A percentile compares a stretch with the other conserved stretches of the same genome.
Conservation (phyloP, 2,329 filamentous ascomycete species). For the Aureobasidium sp. region DNA sequence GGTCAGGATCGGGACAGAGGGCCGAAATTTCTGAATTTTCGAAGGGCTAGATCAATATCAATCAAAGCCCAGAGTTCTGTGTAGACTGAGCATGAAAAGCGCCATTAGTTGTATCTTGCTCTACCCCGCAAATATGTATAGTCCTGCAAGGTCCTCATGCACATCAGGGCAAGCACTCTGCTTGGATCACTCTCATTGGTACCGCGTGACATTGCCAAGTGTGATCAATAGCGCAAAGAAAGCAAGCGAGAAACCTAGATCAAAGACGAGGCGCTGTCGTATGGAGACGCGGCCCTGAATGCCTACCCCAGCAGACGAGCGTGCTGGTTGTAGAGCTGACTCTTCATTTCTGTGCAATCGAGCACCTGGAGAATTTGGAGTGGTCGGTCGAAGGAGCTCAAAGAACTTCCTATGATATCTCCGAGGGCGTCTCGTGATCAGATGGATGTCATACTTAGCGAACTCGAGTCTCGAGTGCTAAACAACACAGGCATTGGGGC, state of each 20-base stretch:
- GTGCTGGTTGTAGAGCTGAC: no score
- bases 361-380: not conserved
- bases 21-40: not conserved
- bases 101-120: not conserved
- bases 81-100: not conserved
- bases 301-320: not conserved
- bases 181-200: not conserved
- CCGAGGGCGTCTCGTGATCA: not conserved
- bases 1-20: not conserved
- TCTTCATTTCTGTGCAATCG: not conserved
- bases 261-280: not conserved
- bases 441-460: not conserved
- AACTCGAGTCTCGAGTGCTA: not conserved
- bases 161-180: not conserved
- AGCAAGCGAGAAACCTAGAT: not conserved
- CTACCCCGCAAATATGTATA: not conserved
- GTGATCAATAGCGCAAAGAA: not conserved
- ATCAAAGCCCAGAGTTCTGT: not conserved
- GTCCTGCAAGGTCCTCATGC: not conserved
- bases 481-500: not conserved
- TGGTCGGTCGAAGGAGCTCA: not conserved
- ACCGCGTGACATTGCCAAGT: not conserved
- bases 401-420: not conserved
- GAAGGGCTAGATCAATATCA: not conserved
- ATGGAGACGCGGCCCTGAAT: not conserved